Conservation (phyloP, 768 basidiomycete species). For the Dioszegia crocea region DNA sequence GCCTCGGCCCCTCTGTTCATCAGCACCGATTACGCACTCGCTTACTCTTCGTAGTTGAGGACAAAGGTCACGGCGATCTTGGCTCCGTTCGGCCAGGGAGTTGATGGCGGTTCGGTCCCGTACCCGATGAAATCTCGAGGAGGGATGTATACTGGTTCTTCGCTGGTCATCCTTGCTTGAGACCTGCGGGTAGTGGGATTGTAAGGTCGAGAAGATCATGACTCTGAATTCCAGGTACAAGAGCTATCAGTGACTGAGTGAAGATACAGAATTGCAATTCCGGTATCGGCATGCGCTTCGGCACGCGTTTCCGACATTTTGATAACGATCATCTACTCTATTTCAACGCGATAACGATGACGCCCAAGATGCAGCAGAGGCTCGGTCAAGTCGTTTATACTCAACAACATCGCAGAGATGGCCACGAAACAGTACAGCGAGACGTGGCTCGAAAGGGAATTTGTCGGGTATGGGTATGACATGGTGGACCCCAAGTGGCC, state of each 20-base stretch:
- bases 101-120: conserved; percentile 15
- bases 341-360: not conserved
- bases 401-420: not conserved
- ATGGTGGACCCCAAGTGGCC: conserved; percentile 27
- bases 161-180: not conserved
- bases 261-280: too few species aligned
- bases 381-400: not conserved
- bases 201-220: not conserved
- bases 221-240: not conserved
- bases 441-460: conserved; percentile 27
- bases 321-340: too few species aligned
- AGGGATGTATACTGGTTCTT: conserved; percentile 12
- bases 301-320: too few species aligned
- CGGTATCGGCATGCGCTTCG: too few species aligned
- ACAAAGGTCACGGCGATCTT: conserved; percentile 38
- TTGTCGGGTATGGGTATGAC: conserved; percentile 28
- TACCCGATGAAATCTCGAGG: conserved; percentile 37
- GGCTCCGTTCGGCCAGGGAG: conserved; percentile 24
- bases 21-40: not conserved
- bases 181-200: not conserved
- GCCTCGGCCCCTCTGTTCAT: conserved; percentile 17
- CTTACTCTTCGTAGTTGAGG: conserved; percentile 32
- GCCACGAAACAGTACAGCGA: conserved; percentile 15
- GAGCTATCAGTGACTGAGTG: too few species aligned
- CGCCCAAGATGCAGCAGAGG: not conserved